These are phyloP conservation scores for Kwoniella europaea DNA, from an alignment of 768 basidiomycete species.

Conservation along the genomic window DNA sequence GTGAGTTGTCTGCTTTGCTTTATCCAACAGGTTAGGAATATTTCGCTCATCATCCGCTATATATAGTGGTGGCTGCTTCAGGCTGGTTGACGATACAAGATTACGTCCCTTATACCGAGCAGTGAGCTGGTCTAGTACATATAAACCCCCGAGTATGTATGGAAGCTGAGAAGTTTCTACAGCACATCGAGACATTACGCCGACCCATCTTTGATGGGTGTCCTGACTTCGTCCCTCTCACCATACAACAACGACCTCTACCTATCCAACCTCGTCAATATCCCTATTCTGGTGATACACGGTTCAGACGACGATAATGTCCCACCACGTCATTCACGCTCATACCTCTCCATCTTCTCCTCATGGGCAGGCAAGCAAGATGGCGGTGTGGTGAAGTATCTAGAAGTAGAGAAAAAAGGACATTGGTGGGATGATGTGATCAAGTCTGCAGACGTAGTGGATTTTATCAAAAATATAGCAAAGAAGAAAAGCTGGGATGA, in stretches of 20 bases:
- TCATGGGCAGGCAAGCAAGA: constrained; percentile 63
- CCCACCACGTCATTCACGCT: constrained; percentile 81
- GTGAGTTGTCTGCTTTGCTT: constrained; percentile 5
- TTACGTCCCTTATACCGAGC: constrained; percentile 75
- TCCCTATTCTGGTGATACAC: constrained; percentile 75
- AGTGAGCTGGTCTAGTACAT: constrained; percentile 62
- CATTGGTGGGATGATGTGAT: constrained; percentile 50
- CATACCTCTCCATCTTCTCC: constrained; percentile 66
- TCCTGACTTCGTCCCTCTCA: constrained; percentile 75
- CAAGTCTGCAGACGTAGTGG: constrained; percentile 63
- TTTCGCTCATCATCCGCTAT: neutral
- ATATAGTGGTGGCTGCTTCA: constrained; percentile 69
- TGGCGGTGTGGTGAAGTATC: constrained; percentile 10
- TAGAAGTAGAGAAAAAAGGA: constrained; percentile 37
- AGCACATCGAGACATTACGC: constrained; percentile 65
- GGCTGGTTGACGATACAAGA: constrained; percentile 86
- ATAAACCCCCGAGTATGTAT: too few species aligned
- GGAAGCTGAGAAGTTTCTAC: too few species aligned
- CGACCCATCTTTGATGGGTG: constrained; percentile 73
- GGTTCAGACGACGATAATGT: constrained; percentile 81
- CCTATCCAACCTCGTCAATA: constrained; percentile 74
- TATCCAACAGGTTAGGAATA: neutral
- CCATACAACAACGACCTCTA: constrained; percentile 89
- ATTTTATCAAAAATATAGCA: constrained; percentile 29
- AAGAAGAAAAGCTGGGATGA: constrained; percentile 21